These are phyloP conservation scores for Polymyxa betae DNA, from an alignment of 208 protist genomes.

Conservation along the genomic window DNA sequence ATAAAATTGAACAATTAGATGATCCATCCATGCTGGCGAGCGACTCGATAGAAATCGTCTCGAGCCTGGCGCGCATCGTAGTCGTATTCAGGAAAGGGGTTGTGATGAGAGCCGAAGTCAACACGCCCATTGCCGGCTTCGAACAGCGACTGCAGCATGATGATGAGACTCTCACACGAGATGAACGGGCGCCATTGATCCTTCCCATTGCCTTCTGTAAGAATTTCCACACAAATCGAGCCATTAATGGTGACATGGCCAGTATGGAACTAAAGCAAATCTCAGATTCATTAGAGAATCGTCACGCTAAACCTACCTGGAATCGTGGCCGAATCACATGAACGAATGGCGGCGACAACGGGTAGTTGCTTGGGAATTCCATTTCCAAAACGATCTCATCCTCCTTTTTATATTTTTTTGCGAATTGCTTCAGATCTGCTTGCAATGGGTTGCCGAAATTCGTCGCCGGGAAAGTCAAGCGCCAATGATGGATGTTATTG, in stretches of 20 bases:
- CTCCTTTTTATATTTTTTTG: neutral
- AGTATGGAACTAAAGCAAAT: constrained; percentile 39
- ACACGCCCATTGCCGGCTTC: neutral
- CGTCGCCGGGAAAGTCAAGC: neutral
- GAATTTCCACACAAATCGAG: constrained; percentile 50
- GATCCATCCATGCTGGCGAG: neutral
- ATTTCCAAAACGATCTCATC: neutral
- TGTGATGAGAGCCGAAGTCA: neutral
- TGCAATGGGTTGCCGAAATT: neutral
- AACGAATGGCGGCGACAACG: constrained; percentile 50
- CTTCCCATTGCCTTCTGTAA: constrained; percentile 11
- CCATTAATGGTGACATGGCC: constrained; percentile 55
- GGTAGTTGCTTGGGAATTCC: constrained; percentile 56
- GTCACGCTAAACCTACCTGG: neutral
- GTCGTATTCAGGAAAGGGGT: neutral
- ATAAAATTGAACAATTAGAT: no score
- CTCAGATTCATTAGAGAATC: neutral
- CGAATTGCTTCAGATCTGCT: neutral
- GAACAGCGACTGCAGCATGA: neutral
- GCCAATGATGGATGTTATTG: neutral
- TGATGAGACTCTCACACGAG: neutral
- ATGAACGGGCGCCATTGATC: neutral
- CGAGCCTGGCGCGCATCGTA: neutral
- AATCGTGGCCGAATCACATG: constrained; percentile 57
- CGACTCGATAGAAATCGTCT: neutral